Base-by-base conservation (phyloP, 768 basidiomycete species). In the Floccularia luteovirens region DNA sequence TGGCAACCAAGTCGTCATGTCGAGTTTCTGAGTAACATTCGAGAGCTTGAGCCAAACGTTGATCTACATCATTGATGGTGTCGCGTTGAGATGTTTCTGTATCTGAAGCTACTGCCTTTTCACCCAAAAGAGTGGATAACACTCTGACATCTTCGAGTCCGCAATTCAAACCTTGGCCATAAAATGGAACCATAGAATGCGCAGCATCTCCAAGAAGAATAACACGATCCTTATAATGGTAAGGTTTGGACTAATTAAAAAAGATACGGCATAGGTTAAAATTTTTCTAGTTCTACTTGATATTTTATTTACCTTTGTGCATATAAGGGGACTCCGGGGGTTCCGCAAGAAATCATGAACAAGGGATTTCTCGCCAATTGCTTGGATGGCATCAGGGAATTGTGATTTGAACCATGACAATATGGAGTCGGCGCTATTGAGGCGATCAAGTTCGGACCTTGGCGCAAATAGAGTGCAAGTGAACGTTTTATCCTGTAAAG, bases 171-270 rank as follows among this genome's bases (percentile, higher is more conserved):
- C 94, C 94, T 70, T 99, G 94, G 31, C 94, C 88, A 58, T 87
- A 92, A 66, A 92, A 93, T 46, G 94, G 93, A n/a, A 93, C 92
- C 92, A 98, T 97, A 31, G 90, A 86, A 61, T 99, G 94, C 8
- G 91, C 90, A 28, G 94, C 85, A 61, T 99, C 94, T 41, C 94
- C 94, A 36, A 99, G 63, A 41, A 98, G 75, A 27, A 98, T 72
- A 46, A 71, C 90, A 50, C 87, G 75, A 64, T 90, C 89, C 63
- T 76, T 74, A 70, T 90, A 90, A 61, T 96, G 90, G 62, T 92
- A 93, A 36, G 90, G 91, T 43, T 70, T 79, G 51, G 79, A 74
- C 91, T 93, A 58, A 56, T 54, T 48, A n/a, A n/a, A n/a, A n/a
- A n/a, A n/a, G n/a, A n/a, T n/a, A n/a, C n/a, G n/a, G n/a, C n/a